Base-by-base conservation (phyloP, 805 yeast genomes). In the Wickerhamiella bombiphila region DNA sequence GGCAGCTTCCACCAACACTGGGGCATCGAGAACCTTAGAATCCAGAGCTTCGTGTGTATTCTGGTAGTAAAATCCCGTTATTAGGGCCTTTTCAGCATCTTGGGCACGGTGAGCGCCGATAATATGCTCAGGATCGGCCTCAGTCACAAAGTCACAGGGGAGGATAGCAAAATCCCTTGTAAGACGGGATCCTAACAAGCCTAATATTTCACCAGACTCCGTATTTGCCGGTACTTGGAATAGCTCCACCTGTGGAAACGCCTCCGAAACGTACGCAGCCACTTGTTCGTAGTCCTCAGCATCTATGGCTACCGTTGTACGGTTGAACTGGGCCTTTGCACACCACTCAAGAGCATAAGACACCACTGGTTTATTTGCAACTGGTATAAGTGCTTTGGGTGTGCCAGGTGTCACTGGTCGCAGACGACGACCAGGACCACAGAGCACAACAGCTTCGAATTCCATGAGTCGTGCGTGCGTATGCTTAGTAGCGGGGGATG, bases 101-200 rank as follows among this genome's bases (percentile, higher is more conserved):
- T 76, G 74, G 46, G 76, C 76, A 51, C 95, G 66, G 56, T 76
- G 86, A 36, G 78, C 80, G 52, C 88, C 94, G 32, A 85, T 73
- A 22, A 91, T 66, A 15, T 78, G 77, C 51, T 81, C 88, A 8
- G 97, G 94, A 3, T 94, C 94, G 28, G 88, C 64, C 54, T 86
- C 88, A 2, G 97, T 85, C 38, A 93, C 66, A 54, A 91, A 81
- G 57, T 93, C 98, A 61, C 96, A 88, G 5, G 97, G 96, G 39
- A 91, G 60, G 22, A 91, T 58, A n/a, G 85, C 81, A 51, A 83
- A 76, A 53, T 76, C 76, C 24, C 65, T 52, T 36, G 47, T 48
- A 35, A 46, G 42, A 29, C 35, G 41, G 18, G 45, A 24, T 9
- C 35, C 36, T 31, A 50, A 31, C 9, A 33, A 25, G 15, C 41